phyloP scores from a whole-genome alignment of 805 yeast species.

The Metschnikowia borealis region DNA sequence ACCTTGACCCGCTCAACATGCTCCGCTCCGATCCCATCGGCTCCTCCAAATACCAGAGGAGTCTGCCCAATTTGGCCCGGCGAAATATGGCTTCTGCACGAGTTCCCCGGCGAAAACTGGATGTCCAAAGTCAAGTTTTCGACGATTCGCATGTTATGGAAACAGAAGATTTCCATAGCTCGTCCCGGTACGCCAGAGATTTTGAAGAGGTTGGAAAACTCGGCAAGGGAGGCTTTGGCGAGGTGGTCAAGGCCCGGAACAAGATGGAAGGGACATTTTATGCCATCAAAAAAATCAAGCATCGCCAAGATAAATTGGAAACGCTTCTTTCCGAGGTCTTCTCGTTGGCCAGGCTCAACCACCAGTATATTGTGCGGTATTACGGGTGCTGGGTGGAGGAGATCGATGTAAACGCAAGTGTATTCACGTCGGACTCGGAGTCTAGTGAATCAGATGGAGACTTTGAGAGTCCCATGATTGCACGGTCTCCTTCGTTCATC shows the following conservation, averaged over 20 bases:
- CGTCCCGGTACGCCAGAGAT: slow-evolving; percentile 73
- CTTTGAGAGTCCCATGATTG: slow-evolving; percentile 23
- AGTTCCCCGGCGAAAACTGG: slow-evolving; percentile 17
- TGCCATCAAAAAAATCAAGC: slow-evolving; percentile 89
- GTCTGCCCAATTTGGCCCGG: slow-evolving; percentile 12
- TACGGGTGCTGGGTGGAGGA: slow-evolving; percentile 98
- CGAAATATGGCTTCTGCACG: slow-evolving; percentile 6
- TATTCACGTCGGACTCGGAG: slow-evolving; percentile 7
- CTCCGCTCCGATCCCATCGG: slow-evolving; percentile 9
- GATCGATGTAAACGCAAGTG: slow-evolving; percentile 29
- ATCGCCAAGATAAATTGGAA: slow-evolving; percentile 73
- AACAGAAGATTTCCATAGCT: slow-evolving; percentile 3
- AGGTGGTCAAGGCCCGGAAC: slow-evolving; percentile 95
- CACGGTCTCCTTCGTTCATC: slow-evolving; percentile 18
- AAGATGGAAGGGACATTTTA: slow-evolving; percentile 91
- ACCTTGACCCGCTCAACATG: neutral
- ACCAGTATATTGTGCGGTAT: slow-evolving; percentile 93
- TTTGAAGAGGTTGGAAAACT: slow-evolving; percentile 90
- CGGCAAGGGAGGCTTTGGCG: slow-evolving; percentile 97
- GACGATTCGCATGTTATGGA: neutral
- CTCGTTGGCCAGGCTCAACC: slow-evolving; percentile 85
- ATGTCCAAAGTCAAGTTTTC: neutral
- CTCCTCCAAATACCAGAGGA: slow-evolving; percentile 12
- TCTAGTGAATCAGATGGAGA: slow-evolving; percentile 12
- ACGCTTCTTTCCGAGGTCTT: slow-evolving; percentile 86